Evolutionary conservation across 2,329 filamentous ascomycete species (phyloP), one percentile per base, ranked within the genome.

Genomic region (Fusarium tjaetaba): DNA sequence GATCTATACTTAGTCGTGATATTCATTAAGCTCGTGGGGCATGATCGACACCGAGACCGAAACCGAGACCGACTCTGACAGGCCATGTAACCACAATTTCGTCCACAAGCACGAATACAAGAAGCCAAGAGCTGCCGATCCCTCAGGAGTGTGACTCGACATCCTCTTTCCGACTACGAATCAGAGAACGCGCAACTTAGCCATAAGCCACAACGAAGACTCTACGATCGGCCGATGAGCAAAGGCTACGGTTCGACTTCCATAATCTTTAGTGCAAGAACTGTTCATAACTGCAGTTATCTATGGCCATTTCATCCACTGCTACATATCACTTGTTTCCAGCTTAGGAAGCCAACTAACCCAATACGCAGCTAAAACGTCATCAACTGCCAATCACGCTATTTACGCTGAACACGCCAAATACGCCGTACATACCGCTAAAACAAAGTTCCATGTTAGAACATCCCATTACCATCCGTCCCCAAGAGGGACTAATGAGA

Each of bases 321-420:
- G 10, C 10, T 24, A 24, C 7, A 7, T 0, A 24, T 26, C 24
- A 28, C 18, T 14, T 20, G 4, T 4, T 15, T 60, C 34, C 5
- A 60, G 30, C 8, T 11, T 28, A 4, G 62, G 62, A 42, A 70
- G 64, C 63, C 67, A 70, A 10, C 14, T 5, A 2, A 13, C 30
- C 64, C 63, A 70, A n/a, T 70, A 68, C 1, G n/a, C 1, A 3
- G 42, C 67, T 22, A 63, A 34, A 7, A 62, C 32, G 1, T 41
- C 39, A 34, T 34, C 32, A 34, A 34, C 32, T 34, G 32, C 32
- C 32, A 34, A 34, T 16, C 32, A 34, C 32, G 32, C 32, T 34
- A 34, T 15, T 34, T 34, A 34, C 32, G 32, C 32, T 34, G 32
- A 34, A 34, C 32, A 34, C 32, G 32, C 32, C 14, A 34, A 34